These are phyloP conservation scores for Umbelopsis vinacea DNA, from an alignment of 192 early-diverging fungal genomes.

Conservation along the genomic window DNA sequence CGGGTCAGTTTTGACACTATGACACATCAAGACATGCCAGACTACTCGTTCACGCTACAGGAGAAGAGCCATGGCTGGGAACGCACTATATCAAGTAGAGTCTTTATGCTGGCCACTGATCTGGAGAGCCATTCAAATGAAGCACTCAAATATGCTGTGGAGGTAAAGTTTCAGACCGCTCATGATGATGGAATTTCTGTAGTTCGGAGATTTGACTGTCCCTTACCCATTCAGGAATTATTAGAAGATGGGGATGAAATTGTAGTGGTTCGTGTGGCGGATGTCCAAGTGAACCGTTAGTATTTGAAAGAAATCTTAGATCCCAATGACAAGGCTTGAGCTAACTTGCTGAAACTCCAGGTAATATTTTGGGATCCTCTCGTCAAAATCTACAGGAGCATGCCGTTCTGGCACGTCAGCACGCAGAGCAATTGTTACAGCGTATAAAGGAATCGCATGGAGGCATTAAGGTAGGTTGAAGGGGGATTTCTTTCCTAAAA, in stretches of 20 bases:
- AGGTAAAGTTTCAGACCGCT: conserved; percentile 3
- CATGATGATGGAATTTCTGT: not conserved
- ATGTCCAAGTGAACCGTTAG: not conserved
- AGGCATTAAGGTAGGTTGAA: conserved; percentile 13
- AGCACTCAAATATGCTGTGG: conserved; percentile 45
- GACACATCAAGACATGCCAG: conserved; percentile 26
- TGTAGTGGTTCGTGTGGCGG: not conserved
- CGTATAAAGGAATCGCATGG: conserved; percentile 18
- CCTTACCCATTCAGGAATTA: conserved; percentile 29
- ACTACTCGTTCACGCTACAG: conserved; percentile 46
- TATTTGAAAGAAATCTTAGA: not conserved
- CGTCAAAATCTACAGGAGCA: not conserved
- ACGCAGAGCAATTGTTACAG: conserved; percentile 30
- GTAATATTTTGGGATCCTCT: not conserved
- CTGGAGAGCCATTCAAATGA: conserved; percentile 43
- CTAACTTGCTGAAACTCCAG: not conserved
- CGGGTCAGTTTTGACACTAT: conserved; percentile 28
- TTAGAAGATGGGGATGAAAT: conserved; percentile 52
- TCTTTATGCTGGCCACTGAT: conserved; percentile 48
- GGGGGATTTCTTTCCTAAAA: not conserved
- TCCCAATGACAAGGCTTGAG: not conserved
- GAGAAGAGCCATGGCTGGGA: conserved; percentile 40
- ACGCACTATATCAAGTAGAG: conserved; percentile 30
- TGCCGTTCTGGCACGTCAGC: conserved; percentile 32
- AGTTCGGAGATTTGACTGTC: not conserved